A percentile compares a stretch with the other conserved stretches of the same genome.
These are phyloP conservation scores for Chlamydomonas sphaeroides DNA, from an alignment of 139 green algal species.

Conservation along the genomic window DNA sequence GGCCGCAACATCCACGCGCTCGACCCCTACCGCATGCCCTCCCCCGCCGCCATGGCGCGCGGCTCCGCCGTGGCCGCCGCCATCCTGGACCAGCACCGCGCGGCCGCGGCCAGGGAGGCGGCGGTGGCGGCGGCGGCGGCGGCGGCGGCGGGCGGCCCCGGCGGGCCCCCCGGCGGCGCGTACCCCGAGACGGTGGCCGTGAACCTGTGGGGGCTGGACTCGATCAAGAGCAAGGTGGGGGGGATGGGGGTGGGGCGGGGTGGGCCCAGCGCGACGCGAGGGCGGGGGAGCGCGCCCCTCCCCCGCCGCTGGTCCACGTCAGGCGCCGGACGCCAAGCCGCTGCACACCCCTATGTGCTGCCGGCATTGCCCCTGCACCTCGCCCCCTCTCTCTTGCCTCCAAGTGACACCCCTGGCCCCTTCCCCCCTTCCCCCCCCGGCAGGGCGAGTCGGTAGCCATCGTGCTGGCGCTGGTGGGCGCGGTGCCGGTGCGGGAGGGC, in stretches of 20 bases:
- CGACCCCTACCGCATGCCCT: constrained; percentile 98
- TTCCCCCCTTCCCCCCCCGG: background rate
- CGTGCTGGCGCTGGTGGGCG: constrained; percentile 87
- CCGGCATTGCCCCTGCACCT: too few species aligned
- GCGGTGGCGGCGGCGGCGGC: too few species aligned
- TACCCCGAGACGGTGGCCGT: constrained; percentile 95
- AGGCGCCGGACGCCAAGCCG: too few species aligned
- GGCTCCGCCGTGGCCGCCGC: constrained; percentile 56
- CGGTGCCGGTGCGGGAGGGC: constrained; percentile 82
- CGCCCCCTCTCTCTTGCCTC: background rate
- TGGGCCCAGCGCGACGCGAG: too few species aligned
- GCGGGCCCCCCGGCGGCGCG: constrained; percentile 43
- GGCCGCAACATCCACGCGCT: constrained; percentile 98
- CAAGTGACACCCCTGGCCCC: background rate
- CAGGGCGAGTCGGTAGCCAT: constrained; percentile 90
- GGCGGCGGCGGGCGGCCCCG: too few species aligned
- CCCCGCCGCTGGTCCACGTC: too few species aligned
- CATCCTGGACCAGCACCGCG: constrained; percentile 14
- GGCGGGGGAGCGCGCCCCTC: too few species aligned
- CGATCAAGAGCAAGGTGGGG: constrained; percentile 95
- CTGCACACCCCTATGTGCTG: too few species aligned
- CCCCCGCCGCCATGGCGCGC: constrained; percentile 77
- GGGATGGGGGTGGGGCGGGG: too few species aligned
- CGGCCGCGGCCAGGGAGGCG: too few species aligned
- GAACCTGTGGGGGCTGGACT: constrained; percentile 97